Conservation (phyloP, 2,329 filamentous ascomycete species). For the Corinectria fuckeliana region DNA sequence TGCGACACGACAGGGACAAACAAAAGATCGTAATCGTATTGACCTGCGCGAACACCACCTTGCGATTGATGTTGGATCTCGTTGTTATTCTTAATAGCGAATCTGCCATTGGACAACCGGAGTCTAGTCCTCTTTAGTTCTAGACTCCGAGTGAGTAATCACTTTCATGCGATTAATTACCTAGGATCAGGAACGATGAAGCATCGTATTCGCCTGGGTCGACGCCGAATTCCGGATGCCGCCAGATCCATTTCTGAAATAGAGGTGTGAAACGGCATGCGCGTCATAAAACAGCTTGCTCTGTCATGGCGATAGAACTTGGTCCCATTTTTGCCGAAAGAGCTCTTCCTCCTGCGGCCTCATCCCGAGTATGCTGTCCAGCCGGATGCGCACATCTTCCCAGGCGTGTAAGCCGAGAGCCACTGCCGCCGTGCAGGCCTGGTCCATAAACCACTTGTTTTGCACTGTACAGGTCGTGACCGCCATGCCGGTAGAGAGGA, state of each 20-base stretch:
- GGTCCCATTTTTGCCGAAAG: slow-evolving; percentile 25
- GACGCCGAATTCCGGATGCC: no score
- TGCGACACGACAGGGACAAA: not conserved
- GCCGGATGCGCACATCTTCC: slow-evolving; percentile 22
- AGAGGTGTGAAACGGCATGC: not conserved
- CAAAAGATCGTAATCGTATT: not conserved
- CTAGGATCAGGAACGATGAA: no score
- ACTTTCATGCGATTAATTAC: no score
- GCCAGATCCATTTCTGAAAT: slow-evolving; percentile 1
- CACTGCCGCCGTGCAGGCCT: slow-evolving; percentile 24
- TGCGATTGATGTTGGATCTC: no score
- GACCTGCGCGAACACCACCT: not conserved
- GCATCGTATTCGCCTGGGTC: no score
- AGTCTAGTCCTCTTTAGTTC: slow-evolving; percentile 40
- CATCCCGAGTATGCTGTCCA: slow-evolving; percentile 29
- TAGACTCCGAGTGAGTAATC: not conserved
- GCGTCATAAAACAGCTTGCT: not conserved
- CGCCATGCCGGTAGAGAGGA: slow-evolving; percentile 49
- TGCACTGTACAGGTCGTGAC: slow-evolving; percentile 40
- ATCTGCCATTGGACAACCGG: slow-evolving; percentile 22
- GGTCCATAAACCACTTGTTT: slow-evolving; percentile 39
- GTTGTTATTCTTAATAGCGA: not conserved
- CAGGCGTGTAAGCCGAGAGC: slow-evolving; percentile 19
- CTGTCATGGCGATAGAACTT: slow-evolving; percentile 12
- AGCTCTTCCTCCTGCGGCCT: slow-evolving; percentile 17